A percentile compares a stretch with the other conserved stretches of the same genome.
Conservation (phyloP, 306 rosid species). For the Purshia tridentata region DNA sequence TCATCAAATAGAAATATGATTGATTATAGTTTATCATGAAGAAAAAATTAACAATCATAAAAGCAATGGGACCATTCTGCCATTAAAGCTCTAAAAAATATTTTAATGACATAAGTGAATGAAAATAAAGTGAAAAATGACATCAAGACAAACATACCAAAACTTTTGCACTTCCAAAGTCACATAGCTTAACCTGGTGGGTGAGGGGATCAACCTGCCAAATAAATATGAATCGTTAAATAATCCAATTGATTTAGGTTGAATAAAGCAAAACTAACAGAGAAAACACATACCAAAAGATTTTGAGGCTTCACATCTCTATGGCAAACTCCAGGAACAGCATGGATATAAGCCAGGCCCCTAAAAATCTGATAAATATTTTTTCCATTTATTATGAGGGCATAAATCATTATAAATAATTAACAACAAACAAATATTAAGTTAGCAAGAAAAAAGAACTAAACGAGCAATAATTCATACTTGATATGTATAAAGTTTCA, state of each 20-base stretch:
- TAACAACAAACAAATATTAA: not conserved
- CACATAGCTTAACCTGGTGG: slow-evolving; percentile 94
- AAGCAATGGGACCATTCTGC: not conserved
- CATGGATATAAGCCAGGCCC: slow-evolving; percentile 89
- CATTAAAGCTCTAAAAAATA: not conserved
- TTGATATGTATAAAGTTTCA: slow-evolving; percentile 89
- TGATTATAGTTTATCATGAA: not conserved
- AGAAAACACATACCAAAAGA: slow-evolving; percentile 66
- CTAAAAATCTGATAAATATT: slow-evolving; percentile 65
- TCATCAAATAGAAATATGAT: not conserved
- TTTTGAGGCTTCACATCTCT: slow-evolving; percentile 96
- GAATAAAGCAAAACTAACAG: slow-evolving; percentile 8
- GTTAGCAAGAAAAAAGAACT: slow-evolving; percentile 3
- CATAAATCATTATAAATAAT: slow-evolving; percentile 1
- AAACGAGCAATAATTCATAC: slow-evolving; percentile 40
- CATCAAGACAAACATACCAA: slow-evolving; percentile 50
- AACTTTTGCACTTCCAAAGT: slow-evolving; percentile 95
- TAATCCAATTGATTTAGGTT: not conserved
- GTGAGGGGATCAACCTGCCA: slow-evolving; percentile 85
- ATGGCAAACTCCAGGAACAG: slow-evolving; percentile 88
- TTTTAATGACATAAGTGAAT: not conserved
- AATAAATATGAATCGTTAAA: slow-evolving; percentile 15
- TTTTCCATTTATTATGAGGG: slow-evolving; percentile 21
- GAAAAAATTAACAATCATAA: not conserved
- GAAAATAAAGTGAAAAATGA: slow-evolving; percentile 12